Conservation (phyloP, 352 stramenopile genomes). For the Pythium phragmitis region DNA sequence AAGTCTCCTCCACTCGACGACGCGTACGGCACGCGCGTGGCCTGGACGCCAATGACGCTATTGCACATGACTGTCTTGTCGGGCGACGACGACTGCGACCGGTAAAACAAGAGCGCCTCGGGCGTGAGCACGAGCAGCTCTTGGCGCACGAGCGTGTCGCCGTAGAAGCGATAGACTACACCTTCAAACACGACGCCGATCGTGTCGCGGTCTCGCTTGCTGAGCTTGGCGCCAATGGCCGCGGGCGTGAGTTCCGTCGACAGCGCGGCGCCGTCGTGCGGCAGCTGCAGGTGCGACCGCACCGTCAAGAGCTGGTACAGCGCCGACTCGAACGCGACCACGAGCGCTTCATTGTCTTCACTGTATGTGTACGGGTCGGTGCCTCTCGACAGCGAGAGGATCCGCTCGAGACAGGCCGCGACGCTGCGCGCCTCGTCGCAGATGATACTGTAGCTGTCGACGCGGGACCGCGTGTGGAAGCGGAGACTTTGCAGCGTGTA, state of each 20-base stretch:
- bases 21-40: constrained; percentile 31
- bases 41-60: constrained; percentile 54
- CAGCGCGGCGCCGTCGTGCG: constrained; percentile 23
- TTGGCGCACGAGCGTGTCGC: constrained; percentile 58
- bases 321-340: constrained; percentile 34
- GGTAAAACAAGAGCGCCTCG: constrained; percentile 58
- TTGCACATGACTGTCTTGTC: constrained; percentile 49
- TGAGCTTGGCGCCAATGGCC: constrained; percentile 65
- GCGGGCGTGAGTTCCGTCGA: constrained; percentile 33
- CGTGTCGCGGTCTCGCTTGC: constrained; percentile 53
- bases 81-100: constrained; percentile 54
- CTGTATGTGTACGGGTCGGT: background rate
- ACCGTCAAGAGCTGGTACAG: constrained; percentile 63
- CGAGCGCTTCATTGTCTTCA: constrained; percentile 34
- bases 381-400: constrained; percentile 30
- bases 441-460: constrained; percentile 77
- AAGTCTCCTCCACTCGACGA: constrained; percentile 15
- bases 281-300: constrained; percentile 47
- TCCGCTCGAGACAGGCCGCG: constrained; percentile 26
- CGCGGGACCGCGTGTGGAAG: constrained; percentile 68
- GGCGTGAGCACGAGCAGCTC: constrained; percentile 73
- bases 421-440: constrained; percentile 48
- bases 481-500: constrained; percentile 36
- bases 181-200: constrained; percentile 60
- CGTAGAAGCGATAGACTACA: constrained; percentile 72